Percentiles rank a stretch among this genome's conserved stretches.
These are phyloP conservation scores for Penicillium sp. DNA, from an alignment of 2,329 filamentous ascomycete genomes.

Conservation along the genomic window DNA sequence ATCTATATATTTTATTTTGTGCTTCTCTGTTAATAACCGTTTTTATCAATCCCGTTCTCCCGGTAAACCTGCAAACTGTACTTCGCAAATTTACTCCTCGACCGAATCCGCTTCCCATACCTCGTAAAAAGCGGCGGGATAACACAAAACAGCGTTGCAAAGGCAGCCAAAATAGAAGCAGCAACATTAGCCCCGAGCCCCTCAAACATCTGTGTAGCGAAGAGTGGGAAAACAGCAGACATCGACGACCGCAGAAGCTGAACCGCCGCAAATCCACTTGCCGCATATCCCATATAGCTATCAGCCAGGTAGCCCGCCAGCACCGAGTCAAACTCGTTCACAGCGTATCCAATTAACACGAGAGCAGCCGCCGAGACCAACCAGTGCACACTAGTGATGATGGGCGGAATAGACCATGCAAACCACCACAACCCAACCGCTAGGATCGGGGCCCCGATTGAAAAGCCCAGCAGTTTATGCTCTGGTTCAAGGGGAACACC, in stretches of 20 bases:
- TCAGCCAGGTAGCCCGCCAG: constrained; percentile 30
- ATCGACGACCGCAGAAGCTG: constrained; percentile 9
- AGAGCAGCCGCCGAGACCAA: constrained; percentile 45
- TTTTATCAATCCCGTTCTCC: constrained; percentile 6
- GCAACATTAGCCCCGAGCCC: constrained; percentile 10
- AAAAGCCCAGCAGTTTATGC: constrained; percentile 54
- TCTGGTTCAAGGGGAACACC: constrained; percentile 41
- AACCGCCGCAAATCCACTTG: constrained; percentile 17
- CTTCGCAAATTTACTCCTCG: constrained; percentile 18
- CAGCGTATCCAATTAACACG: constrained; percentile 49
- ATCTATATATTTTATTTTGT: too few relatives aligned
- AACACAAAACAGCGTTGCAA: constrained; percentile 21
- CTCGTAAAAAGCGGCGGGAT: constrained; percentile 16
- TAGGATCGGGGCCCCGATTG: constrained; percentile 49
- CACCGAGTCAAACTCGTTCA: constrained; percentile 51
- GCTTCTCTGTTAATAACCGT: not conserved
- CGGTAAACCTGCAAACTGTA: constrained; percentile 9
- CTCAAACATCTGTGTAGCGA: constrained; percentile 16
- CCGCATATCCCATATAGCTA: constrained; percentile 22
- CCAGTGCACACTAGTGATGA: constrained; percentile 38
- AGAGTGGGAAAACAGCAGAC: constrained; percentile 14
- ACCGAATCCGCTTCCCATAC: constrained; percentile 16
- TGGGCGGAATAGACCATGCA: constrained; percentile 52
- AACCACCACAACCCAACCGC: constrained; percentile 52
- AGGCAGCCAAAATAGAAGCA: constrained; percentile 13